phyloP scores from a whole-genome alignment of 176 grass and related monocot species.

The Triticum monococcum region DNA sequence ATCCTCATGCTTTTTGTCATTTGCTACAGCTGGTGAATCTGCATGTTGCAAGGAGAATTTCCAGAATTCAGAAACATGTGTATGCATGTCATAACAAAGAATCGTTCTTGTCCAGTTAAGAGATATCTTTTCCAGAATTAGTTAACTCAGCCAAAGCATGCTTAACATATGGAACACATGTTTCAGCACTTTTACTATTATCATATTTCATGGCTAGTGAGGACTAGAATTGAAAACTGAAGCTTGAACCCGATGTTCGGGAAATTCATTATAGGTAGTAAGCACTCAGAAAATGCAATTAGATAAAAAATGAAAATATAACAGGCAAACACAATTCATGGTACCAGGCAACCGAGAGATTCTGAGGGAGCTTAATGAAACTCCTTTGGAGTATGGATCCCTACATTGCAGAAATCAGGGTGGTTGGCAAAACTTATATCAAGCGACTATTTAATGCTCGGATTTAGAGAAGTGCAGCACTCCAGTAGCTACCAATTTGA shows the following conservation, averaged over 20 bases:
- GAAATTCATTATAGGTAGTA: not conserved
- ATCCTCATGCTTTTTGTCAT: slow-evolving; percentile 33
- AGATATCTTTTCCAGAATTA: not conserved
- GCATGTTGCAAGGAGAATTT: slow-evolving; percentile 18
- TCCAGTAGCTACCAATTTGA: slow-evolving; percentile 74
- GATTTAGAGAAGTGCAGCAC: slow-evolving; percentile 11
- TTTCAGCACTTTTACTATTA: not conserved
- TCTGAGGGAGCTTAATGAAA: slow-evolving; percentile 57
- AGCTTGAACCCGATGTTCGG: not conserved
- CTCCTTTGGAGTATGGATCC: slow-evolving; percentile 76
- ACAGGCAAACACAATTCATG: slow-evolving; percentile 25
- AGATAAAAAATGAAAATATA: not conserved
- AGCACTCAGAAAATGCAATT: not conserved
- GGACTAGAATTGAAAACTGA: not conserved
- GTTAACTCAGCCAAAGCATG: not conserved
- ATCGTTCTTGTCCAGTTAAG: not conserved
- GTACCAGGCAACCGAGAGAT: slow-evolving; percentile 57
- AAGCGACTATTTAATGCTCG: slow-evolving; percentile 20
- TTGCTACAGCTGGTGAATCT: slow-evolving; percentile 18
- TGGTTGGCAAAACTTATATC: slow-evolving; percentile 34
- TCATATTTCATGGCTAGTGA: slow-evolving; percentile 1
- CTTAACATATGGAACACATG: not conserved
- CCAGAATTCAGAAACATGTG: slow-evolving; percentile 19
- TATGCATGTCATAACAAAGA: not conserved
- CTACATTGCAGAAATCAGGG: slow-evolving; percentile 61